phyloP scores from a whole-genome alignment of 345 rosid species.

The Lumnitzera littorea region DNA sequence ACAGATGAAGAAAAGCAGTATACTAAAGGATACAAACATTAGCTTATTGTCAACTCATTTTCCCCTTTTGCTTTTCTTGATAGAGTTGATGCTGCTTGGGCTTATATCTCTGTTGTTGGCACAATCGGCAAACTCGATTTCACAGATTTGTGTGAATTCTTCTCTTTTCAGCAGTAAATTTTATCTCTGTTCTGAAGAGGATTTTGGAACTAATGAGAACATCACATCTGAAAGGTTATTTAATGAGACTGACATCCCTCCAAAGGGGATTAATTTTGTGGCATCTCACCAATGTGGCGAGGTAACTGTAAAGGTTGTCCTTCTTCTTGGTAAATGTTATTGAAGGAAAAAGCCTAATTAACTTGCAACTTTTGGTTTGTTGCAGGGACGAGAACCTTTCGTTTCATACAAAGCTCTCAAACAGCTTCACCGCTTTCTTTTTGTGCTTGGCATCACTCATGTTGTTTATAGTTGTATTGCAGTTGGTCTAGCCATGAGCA shows the following conservation, averaged over 20 bases:
- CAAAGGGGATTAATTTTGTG: constrained; percentile 34
- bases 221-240: constrained; percentile 28
- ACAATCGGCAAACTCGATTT: constrained; percentile 87
- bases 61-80: constrained; percentile 9
- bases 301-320: constrained; percentile 22
- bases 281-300: constrained; percentile 62
- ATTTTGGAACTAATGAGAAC: constrained; percentile 32
- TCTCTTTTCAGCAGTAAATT: constrained; percentile 82
- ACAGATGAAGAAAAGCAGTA: no score
- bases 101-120: constrained; percentile 85
- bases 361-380: constrained; percentile 2
- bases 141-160: constrained; percentile 80
- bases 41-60: constrained; percentile 3
- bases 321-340: not conserved
- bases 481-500: constrained; percentile 89
- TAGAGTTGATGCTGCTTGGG: constrained; percentile 97
- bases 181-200: constrained; percentile 70
- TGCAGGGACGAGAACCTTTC: constrained; percentile 87
- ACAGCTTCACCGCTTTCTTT: constrained; percentile 85
- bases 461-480: constrained; percentile 82
- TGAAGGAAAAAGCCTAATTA: constrained; percentile 1
- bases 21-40: no score
- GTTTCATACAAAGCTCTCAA: constrained; percentile 78
- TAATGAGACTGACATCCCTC: constrained; percentile 46
- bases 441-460: constrained; percentile 87